Percentiles rank a stretch among this genome's conserved stretches.
Evolutionary conservation across 78 protist species (phyloP).

Genomic region (Protostelium mycophagum): DNA sequence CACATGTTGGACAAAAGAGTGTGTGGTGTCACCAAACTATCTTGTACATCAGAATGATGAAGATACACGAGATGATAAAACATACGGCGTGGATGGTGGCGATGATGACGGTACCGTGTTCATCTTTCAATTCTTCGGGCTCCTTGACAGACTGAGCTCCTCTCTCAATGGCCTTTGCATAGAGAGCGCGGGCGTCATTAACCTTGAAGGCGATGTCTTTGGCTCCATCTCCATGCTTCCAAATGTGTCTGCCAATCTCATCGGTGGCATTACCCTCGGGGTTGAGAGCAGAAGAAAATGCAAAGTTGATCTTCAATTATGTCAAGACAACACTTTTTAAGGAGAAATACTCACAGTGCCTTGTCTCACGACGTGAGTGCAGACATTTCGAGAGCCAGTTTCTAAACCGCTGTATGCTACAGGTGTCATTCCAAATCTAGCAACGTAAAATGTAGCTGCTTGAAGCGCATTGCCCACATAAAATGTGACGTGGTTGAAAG

Average conservation of each 20-base stretch:
- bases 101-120: conserved; percentile 66
- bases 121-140: conserved; percentile 74
- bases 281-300: conserved; percentile 48
- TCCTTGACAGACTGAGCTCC: conserved; percentile 78
- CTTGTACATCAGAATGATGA: neutral
- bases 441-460: conserved; percentile 72
- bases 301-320: conserved; percentile 20
- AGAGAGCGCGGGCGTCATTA: conserved; percentile 55
- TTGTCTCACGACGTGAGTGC: conserved; percentile 72
- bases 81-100: conserved; percentile 62
- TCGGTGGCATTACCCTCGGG: conserved; percentile 7
- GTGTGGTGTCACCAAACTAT: conserved; percentile 79
- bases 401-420: conserved; percentile 84
- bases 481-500: conserved; percentile 60
- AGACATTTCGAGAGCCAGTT: conserved; percentile 77
- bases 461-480: conserved; percentile 91
- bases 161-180: conserved; percentile 43
- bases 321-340: neutral
- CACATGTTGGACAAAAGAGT: conserved; percentile 77
- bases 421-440: conserved; percentile 80
- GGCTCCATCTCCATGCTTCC: conserved; percentile 85
- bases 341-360: conserved; percentile 25
- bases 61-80: conserved; percentile 7
- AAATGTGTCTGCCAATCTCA: conserved; percentile 45
- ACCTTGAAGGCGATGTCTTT: conserved; percentile 80